These are phyloP conservation scores for Piper longum DNA, from an alignment of 164 flowering plant genomes.

Conservation along the genomic window DNA sequence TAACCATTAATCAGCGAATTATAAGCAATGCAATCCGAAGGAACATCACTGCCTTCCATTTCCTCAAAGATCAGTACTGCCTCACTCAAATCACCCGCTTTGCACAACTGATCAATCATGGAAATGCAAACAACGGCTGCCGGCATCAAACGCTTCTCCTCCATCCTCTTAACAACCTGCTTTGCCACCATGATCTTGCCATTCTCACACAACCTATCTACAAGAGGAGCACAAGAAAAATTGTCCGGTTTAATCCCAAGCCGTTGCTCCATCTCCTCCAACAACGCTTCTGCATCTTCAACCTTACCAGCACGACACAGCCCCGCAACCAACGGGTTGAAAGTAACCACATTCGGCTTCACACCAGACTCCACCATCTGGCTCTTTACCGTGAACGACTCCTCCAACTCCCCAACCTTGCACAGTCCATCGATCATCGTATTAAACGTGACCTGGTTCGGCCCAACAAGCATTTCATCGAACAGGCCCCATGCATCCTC, in stretches of 20 bases:
- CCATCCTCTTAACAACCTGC: conserved; percentile 27
- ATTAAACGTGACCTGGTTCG: conserved; percentile 39
- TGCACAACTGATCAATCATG: conserved; percentile 46
- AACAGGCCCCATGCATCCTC: conserved; percentile 43
- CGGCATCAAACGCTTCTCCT: conserved; percentile 27
- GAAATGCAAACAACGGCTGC: conserved; percentile 39
- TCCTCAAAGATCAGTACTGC: conserved; percentile 23
- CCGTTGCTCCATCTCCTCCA: conserved; percentile 36
- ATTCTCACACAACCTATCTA: conserved; percentile 52
- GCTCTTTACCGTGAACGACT: conserved; percentile 28
- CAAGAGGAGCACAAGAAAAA: conserved; percentile 39
- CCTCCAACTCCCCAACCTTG: conserved; percentile 40
- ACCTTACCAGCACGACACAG: conserved; percentile 29
- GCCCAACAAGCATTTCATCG: conserved; percentile 37
- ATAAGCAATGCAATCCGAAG: conserved; percentile 31
- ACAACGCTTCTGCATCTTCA: conserved; percentile 27
- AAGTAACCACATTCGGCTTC: conserved; percentile 34
- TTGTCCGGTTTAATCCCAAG: conserved; percentile 43
- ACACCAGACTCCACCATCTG: conserved; percentile 32
- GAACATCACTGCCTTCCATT: conserved; percentile 37
- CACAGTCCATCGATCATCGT: conserved; percentile 58
- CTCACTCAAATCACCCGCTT: conserved; percentile 20
- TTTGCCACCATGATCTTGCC: conserved; percentile 45
- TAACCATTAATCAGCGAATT: conserved; percentile 38
- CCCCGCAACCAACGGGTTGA: conserved; percentile 46